Evolutionary conservation across 306 rosid species (phyloP).

Genomic region (Erythrophleum fordii): DNA sequence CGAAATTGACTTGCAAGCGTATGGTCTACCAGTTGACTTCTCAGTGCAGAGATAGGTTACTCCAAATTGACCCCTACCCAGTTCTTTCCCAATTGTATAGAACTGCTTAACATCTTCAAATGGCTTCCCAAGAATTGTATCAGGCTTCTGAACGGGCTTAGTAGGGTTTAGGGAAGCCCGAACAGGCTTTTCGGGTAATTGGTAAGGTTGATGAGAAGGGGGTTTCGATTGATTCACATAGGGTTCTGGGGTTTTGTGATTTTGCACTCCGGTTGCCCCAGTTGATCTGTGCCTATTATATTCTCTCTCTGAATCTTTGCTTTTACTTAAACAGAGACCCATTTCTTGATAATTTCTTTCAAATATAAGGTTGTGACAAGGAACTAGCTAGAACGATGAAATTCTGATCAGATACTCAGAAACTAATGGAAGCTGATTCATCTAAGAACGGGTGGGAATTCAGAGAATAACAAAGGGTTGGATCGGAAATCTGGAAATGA

Average conservation of each 20-base stretch:
- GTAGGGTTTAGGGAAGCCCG: conserved; percentile 46
- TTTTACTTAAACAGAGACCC: conserved; percentile 71
- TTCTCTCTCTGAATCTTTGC: conserved; percentile 45
- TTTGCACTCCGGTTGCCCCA: conserved; percentile 41
- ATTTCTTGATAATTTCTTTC: conserved; percentile 38
- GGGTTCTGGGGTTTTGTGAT: conserved; percentile 54
- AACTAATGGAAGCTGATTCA: background rate
- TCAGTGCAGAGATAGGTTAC: conserved; percentile 79
- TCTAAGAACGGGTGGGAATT: background rate
- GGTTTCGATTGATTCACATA: conserved; percentile 49
- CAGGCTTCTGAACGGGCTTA: conserved; percentile 42
- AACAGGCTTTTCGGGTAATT: conserved; percentile 52
- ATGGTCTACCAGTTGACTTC: conserved; percentile 60
- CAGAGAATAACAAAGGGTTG: conserved; percentile 6
- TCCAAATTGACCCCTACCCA: conserved; percentile 94
- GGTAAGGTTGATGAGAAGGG: conserved; percentile 45
- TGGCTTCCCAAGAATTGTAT: conserved; percentile 74
- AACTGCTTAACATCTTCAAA: conserved; percentile 71
- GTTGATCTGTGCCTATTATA: conserved; percentile 55
- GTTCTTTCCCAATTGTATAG: conserved; percentile 70
- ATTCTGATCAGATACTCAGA: background rate
- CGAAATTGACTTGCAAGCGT: conserved; percentile 88
- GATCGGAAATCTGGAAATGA: conserved; percentile 33
- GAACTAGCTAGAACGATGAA: background rate
- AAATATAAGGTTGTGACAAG: background rate